Evolutionary conservation across 2,329 filamentous ascomycete genomes (phyloP).

Genomic region (Neofusicoccum sp.): DNA sequence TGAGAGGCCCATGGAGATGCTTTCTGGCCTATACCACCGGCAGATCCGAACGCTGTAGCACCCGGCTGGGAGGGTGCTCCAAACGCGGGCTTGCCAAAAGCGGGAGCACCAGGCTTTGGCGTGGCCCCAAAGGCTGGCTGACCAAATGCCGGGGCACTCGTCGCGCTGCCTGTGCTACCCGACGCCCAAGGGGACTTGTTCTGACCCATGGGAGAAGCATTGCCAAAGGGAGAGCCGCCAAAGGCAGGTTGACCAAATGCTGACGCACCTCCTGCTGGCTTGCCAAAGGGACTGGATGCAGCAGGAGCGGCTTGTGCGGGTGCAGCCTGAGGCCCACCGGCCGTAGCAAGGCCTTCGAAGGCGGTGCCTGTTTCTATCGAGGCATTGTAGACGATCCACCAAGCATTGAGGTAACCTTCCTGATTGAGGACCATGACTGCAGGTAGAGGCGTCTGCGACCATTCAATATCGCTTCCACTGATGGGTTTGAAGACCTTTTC

Average conservation of each 20-base stretch:
- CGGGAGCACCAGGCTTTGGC: slow-evolving; percentile 22
- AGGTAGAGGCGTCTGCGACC: slow-evolving; percentile 80
- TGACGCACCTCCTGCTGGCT: slow-evolving; percentile 21
- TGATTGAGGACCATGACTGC: slow-evolving; percentile 85
- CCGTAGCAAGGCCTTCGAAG: slow-evolving; percentile 69
- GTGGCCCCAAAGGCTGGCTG: slow-evolving; percentile 31
- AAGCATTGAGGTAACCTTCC: slow-evolving; percentile 79
- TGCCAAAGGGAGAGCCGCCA: slow-evolving; percentile 25
- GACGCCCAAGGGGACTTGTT: slow-evolving; percentile 9
- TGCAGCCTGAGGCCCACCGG: slow-evolving; percentile 39
- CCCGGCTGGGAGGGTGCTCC: slow-evolving; percentile 29
- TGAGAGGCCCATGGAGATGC: slow-evolving; percentile 27
- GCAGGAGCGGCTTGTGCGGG: slow-evolving; percentile 13
- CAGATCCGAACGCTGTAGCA: slow-evolving; percentile 25
- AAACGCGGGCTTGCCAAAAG: slow-evolving; percentile 26
- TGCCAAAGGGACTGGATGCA: slow-evolving; percentile 29
- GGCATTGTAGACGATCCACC: slow-evolving; percentile 92
- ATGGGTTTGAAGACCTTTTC: slow-evolving; percentile 80
- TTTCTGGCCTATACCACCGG: slow-evolving; percentile 27
- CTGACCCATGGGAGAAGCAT: slow-evolving; percentile 4
- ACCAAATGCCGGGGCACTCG: slow-evolving; percentile 29
- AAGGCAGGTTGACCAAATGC: slow-evolving; percentile 35
- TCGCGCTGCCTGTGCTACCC: slow-evolving; percentile 12
- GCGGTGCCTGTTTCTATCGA: slow-evolving; percentile 74
- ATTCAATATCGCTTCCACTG: slow-evolving; percentile 67